Percentiles rank a stretch among this genome's conserved stretches.
These are phyloP conservation scores for Gossypium australe DNA, from an alignment of 345 rosid species.

Conservation along the genomic window DNA sequence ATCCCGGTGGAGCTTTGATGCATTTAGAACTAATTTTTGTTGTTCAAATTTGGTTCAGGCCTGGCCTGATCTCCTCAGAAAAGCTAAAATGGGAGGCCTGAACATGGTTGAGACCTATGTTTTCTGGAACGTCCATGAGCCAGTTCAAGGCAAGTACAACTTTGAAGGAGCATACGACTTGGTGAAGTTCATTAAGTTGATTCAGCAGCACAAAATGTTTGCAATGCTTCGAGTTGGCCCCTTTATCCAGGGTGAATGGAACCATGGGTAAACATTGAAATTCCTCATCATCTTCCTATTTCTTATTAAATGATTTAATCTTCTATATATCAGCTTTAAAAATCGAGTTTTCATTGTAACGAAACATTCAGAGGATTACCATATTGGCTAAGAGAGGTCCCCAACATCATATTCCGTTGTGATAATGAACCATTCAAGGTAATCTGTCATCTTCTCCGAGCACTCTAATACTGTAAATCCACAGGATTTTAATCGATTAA, in stretches of 20 bases:
- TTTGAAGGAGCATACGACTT: constrained; percentile 65
- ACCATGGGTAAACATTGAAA: constrained; percentile 52
- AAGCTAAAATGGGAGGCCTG: constrained; percentile 56
- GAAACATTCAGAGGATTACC: constrained; percentile 66
- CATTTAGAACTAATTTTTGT: constrained; percentile 11
- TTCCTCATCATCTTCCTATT: background rate
- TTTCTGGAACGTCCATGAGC: constrained; percentile 67
- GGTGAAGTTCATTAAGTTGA: constrained; percentile 64
- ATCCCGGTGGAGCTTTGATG: background rate
- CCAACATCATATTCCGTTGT: constrained; percentile 59
- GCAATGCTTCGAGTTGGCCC: constrained; percentile 79
- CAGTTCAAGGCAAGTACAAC: constrained; percentile 56
- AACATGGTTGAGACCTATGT: constrained; percentile 57
- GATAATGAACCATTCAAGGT: constrained; percentile 85
- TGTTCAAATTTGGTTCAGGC: constrained; percentile 29
- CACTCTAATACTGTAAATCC: background rate
- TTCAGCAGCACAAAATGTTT: constrained; percentile 52
- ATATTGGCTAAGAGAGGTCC: constrained; percentile 79
- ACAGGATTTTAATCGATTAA: background rate
- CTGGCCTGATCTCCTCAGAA: constrained; percentile 44
- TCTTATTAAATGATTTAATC: background rate
- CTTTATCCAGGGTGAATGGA: constrained; percentile 96
- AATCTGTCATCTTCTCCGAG: background rate
- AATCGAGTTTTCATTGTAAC: background rate
- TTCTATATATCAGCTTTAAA: background rate